A percentile compares a stretch with the other conserved stretches of the same genome.
These are phyloP conservation scores for Monoraphidium neglectum DNA, from an alignment of 139 green algal genomes.

Conservation along the genomic window DNA sequence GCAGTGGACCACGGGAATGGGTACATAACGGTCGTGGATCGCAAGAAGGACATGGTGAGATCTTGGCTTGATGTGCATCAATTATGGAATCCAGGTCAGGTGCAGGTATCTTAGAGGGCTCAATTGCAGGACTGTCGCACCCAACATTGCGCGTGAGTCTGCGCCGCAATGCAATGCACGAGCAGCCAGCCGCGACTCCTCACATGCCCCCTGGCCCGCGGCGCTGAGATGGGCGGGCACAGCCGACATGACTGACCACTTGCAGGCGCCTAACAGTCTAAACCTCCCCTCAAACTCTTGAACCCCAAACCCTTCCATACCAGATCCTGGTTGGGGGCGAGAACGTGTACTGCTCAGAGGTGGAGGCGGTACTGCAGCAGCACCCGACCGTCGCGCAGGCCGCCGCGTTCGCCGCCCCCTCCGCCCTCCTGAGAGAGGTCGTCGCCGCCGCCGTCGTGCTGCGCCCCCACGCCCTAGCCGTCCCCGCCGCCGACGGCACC, in stretches of 20 bases:
- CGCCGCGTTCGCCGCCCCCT: slow-evolving; percentile 80
- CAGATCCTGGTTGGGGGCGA: slow-evolving; percentile 37
- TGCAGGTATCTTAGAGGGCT: too few species aligned
- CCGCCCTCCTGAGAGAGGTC: slow-evolving; percentile 79
- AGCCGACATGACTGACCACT: too few species aligned
- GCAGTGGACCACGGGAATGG: slow-evolving; percentile 39
- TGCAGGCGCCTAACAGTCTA: too few species aligned
- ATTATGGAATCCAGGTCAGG: too few species aligned
- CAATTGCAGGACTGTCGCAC: not conserved
- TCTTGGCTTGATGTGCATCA: not conserved
- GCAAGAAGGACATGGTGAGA: slow-evolving; percentile 89
- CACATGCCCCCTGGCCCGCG: too few species aligned
- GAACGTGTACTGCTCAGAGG: slow-evolving; percentile 91
- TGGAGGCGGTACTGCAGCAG: slow-evolving; percentile 78
- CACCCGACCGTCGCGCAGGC: slow-evolving; percentile 72
- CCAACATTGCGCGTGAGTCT: too few species aligned
- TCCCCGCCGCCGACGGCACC: not conserved
- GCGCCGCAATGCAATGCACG: not conserved
- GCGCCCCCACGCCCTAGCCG: not conserved
- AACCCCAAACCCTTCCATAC: too few species aligned
- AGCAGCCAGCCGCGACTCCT: too few species aligned
- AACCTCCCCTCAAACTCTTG: too few species aligned
- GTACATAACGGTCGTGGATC: slow-evolving; percentile 85
- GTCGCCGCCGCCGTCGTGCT: slow-evolving; percentile 56
- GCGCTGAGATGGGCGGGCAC: too few species aligned